These are phyloP conservation scores for Neurospora tetrasperma DNA, from an alignment of 495 filamentous ascomycete species.

Conservation along the genomic window DNA sequence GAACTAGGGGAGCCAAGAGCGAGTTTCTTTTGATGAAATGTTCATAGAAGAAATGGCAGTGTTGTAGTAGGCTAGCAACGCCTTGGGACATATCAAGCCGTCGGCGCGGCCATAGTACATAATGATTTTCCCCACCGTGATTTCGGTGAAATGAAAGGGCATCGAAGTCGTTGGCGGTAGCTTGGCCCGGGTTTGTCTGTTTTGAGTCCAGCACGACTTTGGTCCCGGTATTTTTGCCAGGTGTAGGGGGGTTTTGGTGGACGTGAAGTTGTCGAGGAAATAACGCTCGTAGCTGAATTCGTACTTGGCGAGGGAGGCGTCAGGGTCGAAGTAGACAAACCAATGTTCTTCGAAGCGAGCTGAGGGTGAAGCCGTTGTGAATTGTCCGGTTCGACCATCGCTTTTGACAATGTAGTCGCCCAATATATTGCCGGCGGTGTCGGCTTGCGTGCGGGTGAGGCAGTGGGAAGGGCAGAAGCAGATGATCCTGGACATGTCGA, in stretches of 20 bases:
- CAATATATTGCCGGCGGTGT: slow-evolving; percentile 44
- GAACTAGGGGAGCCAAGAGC: slow-evolving; percentile 35
- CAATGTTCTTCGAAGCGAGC: slow-evolving; percentile 26
- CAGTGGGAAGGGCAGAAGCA: slow-evolving; percentile 41
- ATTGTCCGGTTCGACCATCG: slow-evolving; percentile 23
- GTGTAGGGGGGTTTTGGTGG: slow-evolving; percentile 20
- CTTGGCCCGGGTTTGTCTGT: slow-evolving; percentile 23
- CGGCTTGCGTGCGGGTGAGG: slow-evolving; percentile 45
- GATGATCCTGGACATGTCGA: slow-evolving; percentile 42
- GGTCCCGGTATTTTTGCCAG: slow-evolving; percentile 25
- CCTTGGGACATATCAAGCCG: slow-evolving; percentile 34
- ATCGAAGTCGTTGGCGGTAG: slow-evolving; percentile 34
- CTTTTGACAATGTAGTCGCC: slow-evolving; percentile 39
- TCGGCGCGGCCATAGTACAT: slow-evolving; percentile 49
- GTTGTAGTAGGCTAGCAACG: slow-evolving; percentile 37
- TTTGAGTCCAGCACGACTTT: slow-evolving; percentile 13
- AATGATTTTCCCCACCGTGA: slow-evolving; percentile 43
- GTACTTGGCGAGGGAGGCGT: slow-evolving; percentile 18
- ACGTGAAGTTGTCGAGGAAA: slow-evolving; percentile 31
- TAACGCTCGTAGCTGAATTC: slow-evolving; percentile 28
- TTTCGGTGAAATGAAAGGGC: slow-evolving; percentile 35
- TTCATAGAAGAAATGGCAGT: slow-evolving; percentile 10
- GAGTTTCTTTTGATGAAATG: neutral
- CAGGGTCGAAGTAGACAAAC: slow-evolving; percentile 17
- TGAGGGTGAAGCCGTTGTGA: slow-evolving; percentile 38